Evolutionary conservation across 2,329 filamentous ascomycete genomes (phyloP), one percentile per base, ranked within the genome.

Genomic region (Pleomassaria siparia): DNA sequence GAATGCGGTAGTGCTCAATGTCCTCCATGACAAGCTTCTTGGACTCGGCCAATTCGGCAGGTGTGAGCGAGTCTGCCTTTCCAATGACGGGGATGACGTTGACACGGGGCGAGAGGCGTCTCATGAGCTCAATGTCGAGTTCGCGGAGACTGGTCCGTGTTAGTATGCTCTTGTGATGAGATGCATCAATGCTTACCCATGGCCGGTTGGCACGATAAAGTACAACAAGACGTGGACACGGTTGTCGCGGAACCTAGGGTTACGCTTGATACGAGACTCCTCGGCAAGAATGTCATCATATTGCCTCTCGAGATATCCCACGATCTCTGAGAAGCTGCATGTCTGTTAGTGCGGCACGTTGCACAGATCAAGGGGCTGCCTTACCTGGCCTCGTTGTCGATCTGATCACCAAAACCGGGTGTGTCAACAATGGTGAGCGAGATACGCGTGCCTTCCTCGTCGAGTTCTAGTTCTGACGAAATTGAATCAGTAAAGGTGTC

Each of bases 11-110:
- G 77, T 99, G 94, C 78, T 99, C 94, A 63, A 99, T 99, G 72
- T 99, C 94, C 80, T 99, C 94, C 94, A 99, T 99, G 69, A 99
- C 91, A 53, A 99, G 84, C 82, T 97, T 99, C 85, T 99, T 99
- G 61, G 92, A 97, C 77, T 99, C 94, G 60, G 94, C 94, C 56
- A 99, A 82, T 79, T 99, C 94, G 60, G 89, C 87, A 30, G 94
- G 94, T 47, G 94, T 99, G 55, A 99, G 86, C 18, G 94, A 95
- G 74, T 99, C 94, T 71, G 94, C 94, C 74, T 96, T 96, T 70
- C 94, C 94, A 72, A 99, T 96, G 64, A 99, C 94, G 55, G 94
- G 94, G 60, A 99, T 99, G 62, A 99, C 94, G 74, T 99, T 99
- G 76, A 95, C 92, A 71, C 94, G 91, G 54, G 94, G 94, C 18